Conservation (phyloP, 225 moss, liverwort and hornwort species). For the Ulota crispa region DNA sequence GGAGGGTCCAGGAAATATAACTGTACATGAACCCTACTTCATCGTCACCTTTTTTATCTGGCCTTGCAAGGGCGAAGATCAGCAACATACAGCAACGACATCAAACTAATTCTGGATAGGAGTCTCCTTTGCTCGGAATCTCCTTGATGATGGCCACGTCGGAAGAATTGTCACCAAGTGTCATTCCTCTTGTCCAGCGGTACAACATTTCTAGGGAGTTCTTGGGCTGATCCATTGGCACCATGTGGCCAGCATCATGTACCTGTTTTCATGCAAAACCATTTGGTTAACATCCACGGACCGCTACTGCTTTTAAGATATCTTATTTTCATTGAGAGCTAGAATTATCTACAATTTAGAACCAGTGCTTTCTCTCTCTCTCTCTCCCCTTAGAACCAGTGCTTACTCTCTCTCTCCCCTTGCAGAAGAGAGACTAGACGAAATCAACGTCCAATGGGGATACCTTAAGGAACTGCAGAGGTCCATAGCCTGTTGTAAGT, state of each 20-base stretch:
- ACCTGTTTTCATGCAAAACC: slow-evolving; percentile 33
- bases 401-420: neutral
- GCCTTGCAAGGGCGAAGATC: neutral
- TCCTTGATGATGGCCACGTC: slow-evolving; percentile 38
- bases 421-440: neutral
- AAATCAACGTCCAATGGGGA: neutral
- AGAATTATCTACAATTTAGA: neutral
- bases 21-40: slow-evolving; percentile 26
- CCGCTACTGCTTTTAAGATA: neutral
- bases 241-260: slow-evolving; percentile 66
- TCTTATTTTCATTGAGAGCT: neutral
- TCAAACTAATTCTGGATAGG: slow-evolving; percentile 18
- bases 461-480: slow-evolving; percentile 70
- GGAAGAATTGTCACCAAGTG: slow-evolving; percentile 35
- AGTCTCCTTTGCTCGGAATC: slow-evolving; percentile 26
- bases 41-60: slow-evolving; percentile 12
- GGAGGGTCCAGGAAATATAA: slow-evolving; percentile 7
- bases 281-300: neutral
- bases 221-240: slow-evolving; percentile 75
- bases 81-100: neutral
- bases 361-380: neutral
- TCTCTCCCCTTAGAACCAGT: neutral
- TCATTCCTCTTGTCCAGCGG: slow-evolving; percentile 59
- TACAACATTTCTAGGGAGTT: slow-evolving; percentile 64
- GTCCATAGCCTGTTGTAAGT: slow-evolving; percentile 56